Evolutionary conservation across 306 rosid genomes (phyloP).

Genomic region (Begonia masoniana): DNA sequence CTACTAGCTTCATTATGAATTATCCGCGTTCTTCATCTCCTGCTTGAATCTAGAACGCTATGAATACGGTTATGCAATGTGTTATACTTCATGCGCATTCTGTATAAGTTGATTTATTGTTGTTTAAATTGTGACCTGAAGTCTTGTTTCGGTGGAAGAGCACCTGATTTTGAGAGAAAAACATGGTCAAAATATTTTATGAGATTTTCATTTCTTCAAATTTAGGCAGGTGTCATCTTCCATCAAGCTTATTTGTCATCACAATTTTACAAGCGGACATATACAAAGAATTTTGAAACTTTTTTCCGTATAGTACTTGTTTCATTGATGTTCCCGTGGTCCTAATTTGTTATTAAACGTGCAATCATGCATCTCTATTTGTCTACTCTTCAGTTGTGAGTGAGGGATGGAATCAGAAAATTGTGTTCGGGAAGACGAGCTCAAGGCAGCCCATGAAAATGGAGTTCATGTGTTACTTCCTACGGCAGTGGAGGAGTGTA

Average conservation of each 20-base stretch:
- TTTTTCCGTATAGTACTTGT: neutral
- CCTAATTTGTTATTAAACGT: neutral
- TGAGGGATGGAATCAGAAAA: conserved; percentile 53
- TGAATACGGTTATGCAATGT: no score
- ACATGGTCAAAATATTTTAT: no score
- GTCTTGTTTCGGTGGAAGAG: no score
- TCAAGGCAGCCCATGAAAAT: conserved; percentile 44
- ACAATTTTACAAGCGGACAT: neutral
- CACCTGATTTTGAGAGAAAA: no score
- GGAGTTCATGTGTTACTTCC: conserved; percentile 29
- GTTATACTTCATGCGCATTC: no score
- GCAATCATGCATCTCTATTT: neutral
- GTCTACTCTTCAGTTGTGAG: conserved; percentile 23
- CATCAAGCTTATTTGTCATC: neutral
- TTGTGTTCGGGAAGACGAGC: conserved; percentile 29
- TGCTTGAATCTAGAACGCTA: no score
- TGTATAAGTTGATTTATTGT: no score
- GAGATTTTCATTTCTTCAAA: no score
- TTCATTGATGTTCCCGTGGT: neutral
- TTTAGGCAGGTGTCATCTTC: no score
- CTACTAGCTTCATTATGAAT: no score
- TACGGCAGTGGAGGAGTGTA: conserved; percentile 18
- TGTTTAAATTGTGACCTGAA: no score
- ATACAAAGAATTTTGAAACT: neutral
- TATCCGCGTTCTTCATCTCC: no score